Conservation (phyloP, 805 yeast genomes). For the Nadsonia fulvescens region DNA sequence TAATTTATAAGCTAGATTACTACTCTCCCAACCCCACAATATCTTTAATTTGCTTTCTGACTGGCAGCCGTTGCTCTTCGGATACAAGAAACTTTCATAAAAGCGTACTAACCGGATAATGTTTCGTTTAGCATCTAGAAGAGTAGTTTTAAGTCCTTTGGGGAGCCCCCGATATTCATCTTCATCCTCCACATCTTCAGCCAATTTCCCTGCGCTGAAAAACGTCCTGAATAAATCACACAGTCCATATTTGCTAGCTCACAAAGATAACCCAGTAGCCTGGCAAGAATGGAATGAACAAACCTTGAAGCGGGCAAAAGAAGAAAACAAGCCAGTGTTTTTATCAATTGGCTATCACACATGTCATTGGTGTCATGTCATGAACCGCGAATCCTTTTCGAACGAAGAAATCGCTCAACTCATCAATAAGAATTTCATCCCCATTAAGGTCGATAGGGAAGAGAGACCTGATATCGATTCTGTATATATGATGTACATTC, state of each 20-base stretch:
- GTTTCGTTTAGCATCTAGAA: too few relatives aligned
- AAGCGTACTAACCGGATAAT: too few relatives aligned
- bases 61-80: too few relatives aligned
- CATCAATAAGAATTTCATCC: constrained; percentile 18
- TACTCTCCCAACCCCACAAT: too few relatives aligned
- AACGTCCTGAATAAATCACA: too few relatives aligned
- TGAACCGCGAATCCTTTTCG: constrained; percentile 19
- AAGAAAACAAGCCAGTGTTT: constrained; percentile 19
- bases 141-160: too few relatives aligned
- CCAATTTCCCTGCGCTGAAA: too few relatives aligned
- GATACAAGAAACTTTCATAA: too few relatives aligned
- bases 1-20: too few relatives aligned
- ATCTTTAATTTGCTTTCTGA: too few relatives aligned
- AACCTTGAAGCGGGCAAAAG: constrained; percentile 16
- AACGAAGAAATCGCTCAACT: constrained; percentile 13
- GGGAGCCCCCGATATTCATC: too few relatives aligned
- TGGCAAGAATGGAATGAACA: constrained; percentile 22
- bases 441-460: constrained; percentile 22
- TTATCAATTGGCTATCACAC: constrained; percentile 22
- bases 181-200: too few relatives aligned
- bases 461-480: constrained; percentile 23
- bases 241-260: constrained; percentile 16
- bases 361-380: constrained; percentile 23
- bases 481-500: constrained; percentile 22
- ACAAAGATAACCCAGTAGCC: constrained; percentile 18